A percentile compares a stretch with the other conserved stretches of the same genome.
Evolutionary conservation across 2,329 filamentous ascomycete genomes (phyloP).

Genomic region (Lachnellula occidentalis): DNA sequence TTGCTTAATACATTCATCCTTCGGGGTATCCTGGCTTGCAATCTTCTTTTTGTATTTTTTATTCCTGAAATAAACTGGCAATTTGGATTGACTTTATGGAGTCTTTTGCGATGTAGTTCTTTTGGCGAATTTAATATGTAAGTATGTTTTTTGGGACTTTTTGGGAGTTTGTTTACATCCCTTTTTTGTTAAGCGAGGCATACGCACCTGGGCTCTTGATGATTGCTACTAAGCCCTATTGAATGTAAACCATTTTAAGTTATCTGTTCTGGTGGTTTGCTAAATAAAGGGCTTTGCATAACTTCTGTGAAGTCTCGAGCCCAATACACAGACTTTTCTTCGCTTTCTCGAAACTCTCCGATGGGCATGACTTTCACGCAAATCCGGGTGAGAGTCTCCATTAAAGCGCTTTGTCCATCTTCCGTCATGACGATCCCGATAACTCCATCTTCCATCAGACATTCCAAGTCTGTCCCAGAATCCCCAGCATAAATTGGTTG

Average conservation of each 20-base stretch:
- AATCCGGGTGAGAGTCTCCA: slow-evolving; percentile 17
- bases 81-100: no score
- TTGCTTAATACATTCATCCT: no score
- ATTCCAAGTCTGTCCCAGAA: slow-evolving; percentile 29
- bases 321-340: slow-evolving; percentile 14
- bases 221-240: not conserved
- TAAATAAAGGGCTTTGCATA: slow-evolving; percentile 10
- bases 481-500: slow-evolving; percentile 28
- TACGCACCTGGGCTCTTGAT: not conserved
- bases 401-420: slow-evolving; percentile 15
- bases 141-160: no score
- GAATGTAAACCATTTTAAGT: not conserved
- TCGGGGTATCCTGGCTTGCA: no score
- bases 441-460: slow-evolving; percentile 20
- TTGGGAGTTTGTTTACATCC: no score
- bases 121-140: no score
- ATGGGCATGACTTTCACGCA: slow-evolving; percentile 13
- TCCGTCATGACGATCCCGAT: slow-evolving; percentile 21
- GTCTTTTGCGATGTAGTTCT: no score
- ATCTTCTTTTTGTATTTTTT: no score
- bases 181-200: no score
- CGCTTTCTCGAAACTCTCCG: slow-evolving; percentile 6
- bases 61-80: no score
- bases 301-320: slow-evolving; percentile 23
- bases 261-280: no score